Percentiles rank a stretch among this genome's conserved stretches.
Conservation (phyloP, 129 eudicot genomes). For the Helianthus annuus region DNA sequence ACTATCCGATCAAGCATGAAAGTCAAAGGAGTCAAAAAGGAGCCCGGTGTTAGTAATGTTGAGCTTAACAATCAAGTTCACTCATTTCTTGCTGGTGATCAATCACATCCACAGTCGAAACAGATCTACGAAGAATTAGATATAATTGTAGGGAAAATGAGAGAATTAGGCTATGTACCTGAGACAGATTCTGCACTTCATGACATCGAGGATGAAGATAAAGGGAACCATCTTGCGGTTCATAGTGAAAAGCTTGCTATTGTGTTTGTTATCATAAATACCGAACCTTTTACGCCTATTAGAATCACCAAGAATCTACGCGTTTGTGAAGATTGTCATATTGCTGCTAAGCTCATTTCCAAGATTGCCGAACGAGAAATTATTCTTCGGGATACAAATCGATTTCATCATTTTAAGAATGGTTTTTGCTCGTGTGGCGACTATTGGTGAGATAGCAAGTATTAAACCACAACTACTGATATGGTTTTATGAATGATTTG, state of each 20-base stretch:
- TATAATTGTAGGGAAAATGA: constrained; percentile 60
- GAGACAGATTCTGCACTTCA: constrained; percentile 65
- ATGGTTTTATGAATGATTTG: neutral
- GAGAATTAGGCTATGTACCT: constrained; percentile 69
- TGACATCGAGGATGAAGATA: constrained; percentile 88
- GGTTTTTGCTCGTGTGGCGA: constrained; percentile 84
- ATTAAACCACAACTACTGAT: neutral
- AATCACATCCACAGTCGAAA: constrained; percentile 59
- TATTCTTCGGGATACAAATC: constrained; percentile 70
- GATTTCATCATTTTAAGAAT: constrained; percentile 64
- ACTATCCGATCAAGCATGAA: constrained; percentile 64
- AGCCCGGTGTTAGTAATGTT: constrained; percentile 76
- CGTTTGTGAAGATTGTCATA: constrained; percentile 85
- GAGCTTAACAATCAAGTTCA: constrained; percentile 62
- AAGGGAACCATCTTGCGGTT: constrained; percentile 60
- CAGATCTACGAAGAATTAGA: constrained; percentile 56
- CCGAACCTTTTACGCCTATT: constrained; percentile 50
- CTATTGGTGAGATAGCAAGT: constrained; percentile 58
- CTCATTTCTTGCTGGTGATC: constrained; percentile 75
- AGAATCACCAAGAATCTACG: constrained; percentile 80
- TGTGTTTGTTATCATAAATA: constrained; percentile 63
- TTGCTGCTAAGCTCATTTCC: constrained; percentile 69
- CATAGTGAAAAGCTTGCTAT: constrained; percentile 90
- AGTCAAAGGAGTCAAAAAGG: constrained; percentile 69
- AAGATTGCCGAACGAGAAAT: constrained; percentile 60